These are phyloP conservation scores for Picochlorum sp. DNA, from an alignment of 139 green algal genomes.

Conservation along the genomic window DNA sequence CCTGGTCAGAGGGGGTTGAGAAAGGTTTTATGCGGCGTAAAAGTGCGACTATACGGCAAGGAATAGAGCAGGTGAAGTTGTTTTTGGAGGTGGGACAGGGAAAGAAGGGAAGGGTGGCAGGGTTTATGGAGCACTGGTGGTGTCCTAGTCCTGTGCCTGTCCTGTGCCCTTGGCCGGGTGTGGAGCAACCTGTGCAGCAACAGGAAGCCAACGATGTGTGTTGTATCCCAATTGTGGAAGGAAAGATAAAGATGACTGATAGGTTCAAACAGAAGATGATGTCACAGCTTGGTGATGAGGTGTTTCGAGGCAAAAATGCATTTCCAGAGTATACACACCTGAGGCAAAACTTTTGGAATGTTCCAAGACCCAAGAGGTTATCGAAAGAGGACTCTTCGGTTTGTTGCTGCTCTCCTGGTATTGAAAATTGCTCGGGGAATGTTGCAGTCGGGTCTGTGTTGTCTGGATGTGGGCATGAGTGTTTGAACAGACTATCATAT, in stretches of 20 bases:
- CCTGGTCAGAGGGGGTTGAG: conserved; percentile 29
- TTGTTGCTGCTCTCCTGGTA: conserved; percentile 37
- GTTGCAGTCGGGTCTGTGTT: neutral
- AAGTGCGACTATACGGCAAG: conserved; percentile 16
- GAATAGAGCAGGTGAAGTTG: conserved; percentile 9
- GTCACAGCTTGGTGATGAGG: neutral
- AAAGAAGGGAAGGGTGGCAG: neutral
- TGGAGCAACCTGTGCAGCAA: neutral
- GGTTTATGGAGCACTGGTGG: neutral
- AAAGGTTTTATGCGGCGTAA: conserved; percentile 38
- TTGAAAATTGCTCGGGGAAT: conserved; percentile 4
- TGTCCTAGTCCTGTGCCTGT: neutral
- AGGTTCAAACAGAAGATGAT: neutral
- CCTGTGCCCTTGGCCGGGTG: too few species aligned
- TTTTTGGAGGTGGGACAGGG: conserved; percentile 3
- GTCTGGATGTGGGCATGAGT: conserved; percentile 46
- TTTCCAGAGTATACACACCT: conserved; percentile 50
- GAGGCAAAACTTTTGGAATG: conserved; percentile 49
- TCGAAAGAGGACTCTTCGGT: conserved; percentile 47
- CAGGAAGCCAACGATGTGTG: neutral
- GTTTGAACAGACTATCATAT: conserved; percentile 58
- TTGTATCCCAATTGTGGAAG: neutral
- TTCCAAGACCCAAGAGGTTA: conserved; percentile 51
- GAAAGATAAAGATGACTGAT: neutral
- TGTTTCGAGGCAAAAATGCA: conserved; percentile 8